phyloP scores from a whole-genome alignment of 2,329 filamentous ascomycete species.

The Pyrenophora graminea region DNA sequence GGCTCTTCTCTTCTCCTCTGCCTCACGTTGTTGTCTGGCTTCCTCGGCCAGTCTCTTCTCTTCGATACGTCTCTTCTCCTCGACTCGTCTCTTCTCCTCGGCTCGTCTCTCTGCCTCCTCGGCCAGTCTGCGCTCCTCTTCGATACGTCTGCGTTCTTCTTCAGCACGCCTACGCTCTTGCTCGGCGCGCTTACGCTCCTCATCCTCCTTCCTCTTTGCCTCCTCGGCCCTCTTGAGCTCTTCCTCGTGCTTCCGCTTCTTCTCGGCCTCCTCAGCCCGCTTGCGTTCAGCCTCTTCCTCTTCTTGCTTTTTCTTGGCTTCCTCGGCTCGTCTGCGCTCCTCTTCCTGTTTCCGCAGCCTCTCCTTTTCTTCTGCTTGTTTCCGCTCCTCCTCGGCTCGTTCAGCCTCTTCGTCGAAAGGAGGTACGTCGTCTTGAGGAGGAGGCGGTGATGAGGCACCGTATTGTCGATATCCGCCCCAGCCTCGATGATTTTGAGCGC shows the following conservation, averaged over 20 bases:
- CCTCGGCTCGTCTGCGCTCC: conserved; percentile 50
- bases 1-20: conserved; percentile 23
- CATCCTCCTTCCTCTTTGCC: conserved; percentile 30
- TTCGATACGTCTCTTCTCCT: background rate
- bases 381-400: conserved; percentile 56
- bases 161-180: conserved; percentile 21
- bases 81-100: conserved; percentile 21
- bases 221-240: conserved; percentile 42
- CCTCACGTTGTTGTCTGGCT: conserved; percentile 42
- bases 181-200: conserved; percentile 51
- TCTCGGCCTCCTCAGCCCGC: conserved; percentile 35
- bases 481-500: conserved; percentile 37
- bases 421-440: conserved; percentile 36
- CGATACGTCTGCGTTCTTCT: conserved; percentile 57
- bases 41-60: conserved; percentile 56
- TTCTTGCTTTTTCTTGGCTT: conserved; percentile 42
- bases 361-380: conserved; percentile 57
- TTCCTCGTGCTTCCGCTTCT: conserved; percentile 48
- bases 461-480: conserved; percentile 41
- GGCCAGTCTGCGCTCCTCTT: conserved; percentile 30
- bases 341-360: conserved; percentile 3
- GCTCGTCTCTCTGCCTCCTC: conserved; percentile 42
- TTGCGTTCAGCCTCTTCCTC: conserved; percentile 37
- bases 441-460: conserved; percentile 35
- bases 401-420: conserved; percentile 43